Evolutionary conservation across 2,329 filamentous ascomycete species (phyloP).

Genomic region (Paecilomyces niveus): DNA sequence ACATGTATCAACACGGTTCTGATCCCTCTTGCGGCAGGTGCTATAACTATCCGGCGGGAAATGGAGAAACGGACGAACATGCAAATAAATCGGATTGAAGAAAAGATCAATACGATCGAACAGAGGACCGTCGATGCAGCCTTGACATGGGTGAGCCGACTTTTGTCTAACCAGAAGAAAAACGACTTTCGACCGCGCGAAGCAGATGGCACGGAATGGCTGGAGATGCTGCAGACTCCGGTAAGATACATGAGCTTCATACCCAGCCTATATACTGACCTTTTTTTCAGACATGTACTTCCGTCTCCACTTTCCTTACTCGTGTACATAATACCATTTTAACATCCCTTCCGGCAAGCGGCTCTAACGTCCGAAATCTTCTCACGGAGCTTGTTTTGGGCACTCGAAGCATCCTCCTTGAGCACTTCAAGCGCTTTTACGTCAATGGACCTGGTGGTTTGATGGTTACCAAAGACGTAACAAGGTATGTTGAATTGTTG

Average conservation of each 20-base stretch:
- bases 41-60: slow-evolving; percentile 80
- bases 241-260: slow-evolving; percentile 19
- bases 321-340: slow-evolving; percentile 57
- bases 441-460: slow-evolving; percentile 90
- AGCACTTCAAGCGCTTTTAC: slow-evolving; percentile 90
- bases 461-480: slow-evolving; percentile 94
- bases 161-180: slow-evolving; percentile 73
- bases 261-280: slow-evolving; percentile 1
- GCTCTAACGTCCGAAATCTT: slow-evolving; percentile 75
- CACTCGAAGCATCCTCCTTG: slow-evolving; percentile 70
- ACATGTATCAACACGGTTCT: slow-evolving; percentile 87
- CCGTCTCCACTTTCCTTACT: slow-evolving; percentile 72
- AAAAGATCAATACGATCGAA: slow-evolving; percentile 67
- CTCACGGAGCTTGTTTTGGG: slow-evolving; percentile 76
- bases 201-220: slow-evolving; percentile 50
- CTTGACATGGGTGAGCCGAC: slow-evolving; percentile 66
- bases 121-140: slow-evolving; percentile 66
- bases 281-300: slow-evolving; percentile 57
- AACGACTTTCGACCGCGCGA: slow-evolving; percentile 86
- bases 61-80: slow-evolving; percentile 76
- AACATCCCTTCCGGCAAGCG: slow-evolving; percentile 55
- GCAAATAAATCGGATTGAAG: slow-evolving; percentile 72
- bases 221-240: slow-evolving; percentile 75
- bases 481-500: slow-evolving; percentile 81
- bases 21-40: slow-evolving; percentile 79